Conservation (phyloP, 495 filamentous ascomycete species). For the Chaetomium tenue region DNA sequence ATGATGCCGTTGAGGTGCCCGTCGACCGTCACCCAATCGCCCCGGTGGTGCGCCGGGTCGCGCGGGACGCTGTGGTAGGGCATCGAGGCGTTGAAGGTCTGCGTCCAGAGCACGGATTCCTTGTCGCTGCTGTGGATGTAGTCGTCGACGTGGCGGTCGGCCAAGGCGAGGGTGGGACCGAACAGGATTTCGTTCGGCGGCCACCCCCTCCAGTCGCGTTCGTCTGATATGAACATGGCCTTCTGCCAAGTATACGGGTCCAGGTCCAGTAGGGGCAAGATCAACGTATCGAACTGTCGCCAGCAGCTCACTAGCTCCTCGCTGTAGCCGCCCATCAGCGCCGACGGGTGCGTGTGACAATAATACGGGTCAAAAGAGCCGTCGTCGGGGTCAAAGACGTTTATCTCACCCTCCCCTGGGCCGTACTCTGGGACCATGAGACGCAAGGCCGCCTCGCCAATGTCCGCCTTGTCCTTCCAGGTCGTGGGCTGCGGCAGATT, state of each 20-base stretch:
- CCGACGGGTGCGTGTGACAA: neutral
- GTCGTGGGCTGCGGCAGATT: slow-evolving; percentile 13
- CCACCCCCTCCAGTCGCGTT: neutral
- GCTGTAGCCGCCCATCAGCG: neutral
- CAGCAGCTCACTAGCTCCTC: neutral
- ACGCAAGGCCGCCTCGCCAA: neutral
- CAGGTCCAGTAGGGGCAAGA: no score
- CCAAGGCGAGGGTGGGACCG: slow-evolving; percentile 12
- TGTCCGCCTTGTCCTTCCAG: slow-evolving; percentile 17
- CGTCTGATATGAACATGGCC: no score
- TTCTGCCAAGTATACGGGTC: no score
- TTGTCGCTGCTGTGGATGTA: neutral
- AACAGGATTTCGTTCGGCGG: slow-evolving; percentile 15
- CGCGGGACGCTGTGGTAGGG: neutral
- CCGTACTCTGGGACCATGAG: neutral
- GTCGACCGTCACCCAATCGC: neutral
- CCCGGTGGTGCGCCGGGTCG: neutral
- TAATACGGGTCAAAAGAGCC: neutral
- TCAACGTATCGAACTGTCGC: neutral
- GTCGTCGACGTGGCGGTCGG: slow-evolving; percentile 9
- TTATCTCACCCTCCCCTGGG: neutral
- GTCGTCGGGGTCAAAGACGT: neutral
- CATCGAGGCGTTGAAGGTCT: neutral
- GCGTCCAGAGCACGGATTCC: slow-evolving; percentile 8
- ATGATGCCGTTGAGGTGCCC: neutral